Conservation (phyloP, 2,329 filamentous ascomycete species). For the Microsporum audouinii region DNA sequence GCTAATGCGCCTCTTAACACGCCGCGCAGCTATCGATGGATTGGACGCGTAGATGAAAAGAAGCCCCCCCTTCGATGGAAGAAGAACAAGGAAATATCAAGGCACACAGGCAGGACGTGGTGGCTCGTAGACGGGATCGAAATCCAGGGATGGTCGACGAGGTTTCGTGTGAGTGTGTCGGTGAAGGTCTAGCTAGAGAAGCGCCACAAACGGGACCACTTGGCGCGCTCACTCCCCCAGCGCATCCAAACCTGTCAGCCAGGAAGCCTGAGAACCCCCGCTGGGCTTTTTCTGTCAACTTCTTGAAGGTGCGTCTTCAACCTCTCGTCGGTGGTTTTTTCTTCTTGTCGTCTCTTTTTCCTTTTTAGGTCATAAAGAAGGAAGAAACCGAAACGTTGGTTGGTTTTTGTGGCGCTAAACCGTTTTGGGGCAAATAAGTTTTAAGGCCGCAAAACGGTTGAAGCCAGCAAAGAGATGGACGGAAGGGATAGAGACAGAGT, state of each 20-base stretch:
- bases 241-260: background rate
- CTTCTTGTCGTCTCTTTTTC: background rate
- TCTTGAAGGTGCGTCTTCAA: background rate
- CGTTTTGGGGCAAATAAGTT: background rate
- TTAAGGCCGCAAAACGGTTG: background rate
- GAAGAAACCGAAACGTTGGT: background rate
- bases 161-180: background rate
- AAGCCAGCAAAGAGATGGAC: background rate
- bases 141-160: background rate
- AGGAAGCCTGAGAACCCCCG: background rate
- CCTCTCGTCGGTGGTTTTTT: background rate
- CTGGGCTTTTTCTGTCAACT: no score
- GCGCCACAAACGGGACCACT: background rate
- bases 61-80: background rate
- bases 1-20: background rate
- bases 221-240: background rate
- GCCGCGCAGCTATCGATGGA: background rate
- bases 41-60: background rate
- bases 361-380: background rate
- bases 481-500: background rate
- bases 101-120: background rate
- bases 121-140: slow-evolving; percentile 2
- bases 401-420: background rate
- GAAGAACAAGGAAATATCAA: background rate
- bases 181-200: background rate